Conservation (phyloP, 2,329 filamentous ascomycete species). For the Trichoderma sp. region DNA sequence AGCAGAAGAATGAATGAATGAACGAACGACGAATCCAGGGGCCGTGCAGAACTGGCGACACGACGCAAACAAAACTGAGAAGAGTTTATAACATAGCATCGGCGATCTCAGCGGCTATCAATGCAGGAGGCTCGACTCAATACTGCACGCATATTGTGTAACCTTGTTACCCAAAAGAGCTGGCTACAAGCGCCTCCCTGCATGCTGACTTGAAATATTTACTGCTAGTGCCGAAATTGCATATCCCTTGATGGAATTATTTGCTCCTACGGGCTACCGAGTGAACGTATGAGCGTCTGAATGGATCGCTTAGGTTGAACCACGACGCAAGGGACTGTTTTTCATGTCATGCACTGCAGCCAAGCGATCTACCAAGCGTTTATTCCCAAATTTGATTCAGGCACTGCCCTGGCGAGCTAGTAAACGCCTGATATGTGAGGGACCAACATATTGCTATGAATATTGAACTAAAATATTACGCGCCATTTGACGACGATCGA, state of each 20-base stretch:
- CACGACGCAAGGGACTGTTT: neutral
- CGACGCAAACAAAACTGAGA: neutral
- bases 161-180: neutral
- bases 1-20: neutral
- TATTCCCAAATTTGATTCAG: neutral
- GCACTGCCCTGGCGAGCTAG: neutral
- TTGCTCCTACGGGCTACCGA: neutral
- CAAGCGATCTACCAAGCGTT: neutral
- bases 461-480: neutral
- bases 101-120: neutral
- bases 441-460: neutral
- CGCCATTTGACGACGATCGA: neutral
- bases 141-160: neutral
- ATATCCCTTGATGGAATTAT: neutral
- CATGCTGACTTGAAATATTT: neutral
- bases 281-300: neutral
- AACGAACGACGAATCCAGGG: neutral
- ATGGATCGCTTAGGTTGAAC: neutral
- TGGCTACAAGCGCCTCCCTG: neutral
- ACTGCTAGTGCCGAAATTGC: neutral
- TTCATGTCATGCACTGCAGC: slow-evolving; percentile 2
- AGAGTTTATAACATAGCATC: neutral
- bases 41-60: neutral
- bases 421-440: neutral
- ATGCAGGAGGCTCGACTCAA: neutral